Evolutionary conservation across 108 stramenopile genomes (phyloP), one percentile per base, ranked within the genome.

Genomic region (Discostella pseudostelligera): DNA sequence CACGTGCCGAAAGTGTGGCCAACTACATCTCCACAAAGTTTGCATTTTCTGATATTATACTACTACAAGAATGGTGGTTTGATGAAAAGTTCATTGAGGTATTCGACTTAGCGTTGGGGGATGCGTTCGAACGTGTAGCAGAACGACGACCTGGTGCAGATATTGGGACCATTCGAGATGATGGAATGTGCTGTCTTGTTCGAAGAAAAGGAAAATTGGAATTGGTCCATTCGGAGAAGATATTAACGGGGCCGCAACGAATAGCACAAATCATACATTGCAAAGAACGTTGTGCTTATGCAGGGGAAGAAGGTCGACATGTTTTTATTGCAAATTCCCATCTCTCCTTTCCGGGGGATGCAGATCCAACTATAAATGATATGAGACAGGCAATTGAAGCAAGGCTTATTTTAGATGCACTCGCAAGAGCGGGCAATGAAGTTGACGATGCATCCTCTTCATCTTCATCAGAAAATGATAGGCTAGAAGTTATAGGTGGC

Each of bases 21-120:
- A 13, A 39, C 0, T 74, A 65, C 43, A 73, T 78, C 50, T 66
- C 67, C 3, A 26, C 54, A 0, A 60, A 61, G 53, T 68, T 78
- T 44, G 55, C 32, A n/a, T 45, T 40, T 29, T 76, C 77, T 7
- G 77, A 78, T 42, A 50, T 78, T 14, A 51, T 78, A 9, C 28
- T 78, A 24, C 59, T 78, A 9, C 77, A 78, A 43, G 77, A 78
- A 56, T 78, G 77, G 77, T 78, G 77, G 77, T 70, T 70, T 32
- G 59, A 65, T 29, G 67, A 63, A 0, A 32, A 65, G 10, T 78
- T 78, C 26, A 55, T 65, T 2, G 17, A 29, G 9, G n/a, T 78
- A 14, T 78, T 78, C 59, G 77, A 78, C n/a, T 39, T 32, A 1
- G 60, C 39, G 35, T 67, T 67, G 8, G 46, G 72, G 3, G 51